Percentiles rank a stretch among this genome's conserved stretches.
phyloP scores from a whole-genome alignment of 768 basidiomycete species.

The Suillus luteus region DNA sequence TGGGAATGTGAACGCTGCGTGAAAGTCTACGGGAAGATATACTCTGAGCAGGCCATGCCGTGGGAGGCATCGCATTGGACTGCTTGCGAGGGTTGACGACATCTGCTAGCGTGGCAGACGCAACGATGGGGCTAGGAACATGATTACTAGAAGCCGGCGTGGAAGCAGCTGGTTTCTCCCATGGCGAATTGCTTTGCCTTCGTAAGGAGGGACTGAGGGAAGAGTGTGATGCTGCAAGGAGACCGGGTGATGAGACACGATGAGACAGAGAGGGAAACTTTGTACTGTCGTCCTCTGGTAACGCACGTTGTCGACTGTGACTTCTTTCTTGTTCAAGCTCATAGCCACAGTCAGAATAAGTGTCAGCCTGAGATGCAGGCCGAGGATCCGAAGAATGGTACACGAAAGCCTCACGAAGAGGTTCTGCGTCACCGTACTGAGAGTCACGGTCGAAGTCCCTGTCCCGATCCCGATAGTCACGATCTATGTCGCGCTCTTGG shows the following conservation, averaged over 20 bases:
- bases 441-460: slow-evolving; percentile 60
- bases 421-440: slow-evolving; percentile 55
- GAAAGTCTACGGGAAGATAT: slow-evolving; percentile 79
- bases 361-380: slow-evolving; percentile 61
- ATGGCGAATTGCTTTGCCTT: slow-evolving; percentile 63
- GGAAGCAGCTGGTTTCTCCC: slow-evolving; percentile 51
- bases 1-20: slow-evolving; percentile 77
- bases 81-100: slow-evolving; percentile 67
- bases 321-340: slow-evolving; percentile 66
- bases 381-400: slow-evolving; percentile 60
- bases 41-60: slow-evolving; percentile 57
- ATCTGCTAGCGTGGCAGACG: slow-evolving; percentile 62
- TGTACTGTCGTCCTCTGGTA: slow-evolving; percentile 44
- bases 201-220: slow-evolving; percentile 71
- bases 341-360: slow-evolving; percentile 82
- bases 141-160: slow-evolving; percentile 58
- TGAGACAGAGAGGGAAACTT: slow-evolving; percentile 49
- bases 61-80: slow-evolving; percentile 46
- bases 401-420: slow-evolving; percentile 61
- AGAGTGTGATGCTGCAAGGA: slow-evolving; percentile 65
- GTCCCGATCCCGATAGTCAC: slow-evolving; percentile 48
- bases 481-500: slow-evolving; percentile 62
- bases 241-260: slow-evolving; percentile 54
- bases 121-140: slow-evolving; percentile 62
- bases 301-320: slow-evolving; percentile 79